Base-by-base conservation (phyloP, 179 eudicot genomes). In the Vitellaria paradoxa region DNA sequence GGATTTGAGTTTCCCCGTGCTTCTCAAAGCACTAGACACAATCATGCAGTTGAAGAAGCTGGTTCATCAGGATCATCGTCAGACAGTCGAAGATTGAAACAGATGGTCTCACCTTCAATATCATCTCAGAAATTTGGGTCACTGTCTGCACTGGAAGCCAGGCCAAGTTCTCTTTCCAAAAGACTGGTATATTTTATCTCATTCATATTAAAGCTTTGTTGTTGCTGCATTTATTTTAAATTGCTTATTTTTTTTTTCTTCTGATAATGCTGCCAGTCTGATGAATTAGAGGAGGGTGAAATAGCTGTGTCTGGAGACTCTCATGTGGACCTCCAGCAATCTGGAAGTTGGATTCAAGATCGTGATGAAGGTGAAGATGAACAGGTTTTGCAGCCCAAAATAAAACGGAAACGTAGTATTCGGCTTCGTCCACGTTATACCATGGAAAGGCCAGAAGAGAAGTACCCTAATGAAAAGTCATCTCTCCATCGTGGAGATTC, bases 251-350 rank as follows among this genome's bases (percentile, higher is more conserved):
- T 59, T 59, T 59, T 30, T 57, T 61, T 82, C 14, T 72, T 83
- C 15, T 75, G 13, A 12, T 72, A 59, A 26, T 79, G 49, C 74
- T 82, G 65, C 76, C 88, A 96, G 99, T 72, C 83, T 65, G 96
- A 89, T 73, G 99, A 96, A 9, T 84, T 93, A 78, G 99, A 95
- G 84, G 99, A 95, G 86, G 99, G 99, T 45, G 99, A 95, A 80
- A 95, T 93, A 83, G 95, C 85, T 78, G 82, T 78, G 50, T 95
- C 99, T 55, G 95, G 93, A 80, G 97, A 91, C 78, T 95, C 97
- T 78, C 92, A 84, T 73, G 76, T 90, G 85, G 92, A 93, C 60
- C 86, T 84, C 76, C 99, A 91, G 84, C 94, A 86, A 70, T 95
- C 99, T 79, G 97, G 97, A 72, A 95, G 99, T 83, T 91, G 92